Evolutionary conservation across 2,329 filamentous ascomycete genomes (phyloP), one percentile per base, ranked within the genome.

Genomic region (Nothophoma quercina): DNA sequence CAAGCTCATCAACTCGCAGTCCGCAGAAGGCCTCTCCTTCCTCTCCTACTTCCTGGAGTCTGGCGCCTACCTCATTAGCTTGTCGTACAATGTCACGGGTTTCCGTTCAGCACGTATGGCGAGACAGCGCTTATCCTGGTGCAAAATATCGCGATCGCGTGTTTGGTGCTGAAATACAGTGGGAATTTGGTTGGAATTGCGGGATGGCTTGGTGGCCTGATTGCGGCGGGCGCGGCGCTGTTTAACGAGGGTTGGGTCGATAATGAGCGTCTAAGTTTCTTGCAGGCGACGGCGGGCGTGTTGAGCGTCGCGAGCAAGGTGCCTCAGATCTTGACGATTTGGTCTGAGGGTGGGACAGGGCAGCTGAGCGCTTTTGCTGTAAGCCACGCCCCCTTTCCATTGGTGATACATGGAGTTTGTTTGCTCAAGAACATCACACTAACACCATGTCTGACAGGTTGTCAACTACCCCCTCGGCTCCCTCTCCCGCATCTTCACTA

Each of bases 401-500:
- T n/a, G n/a, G n/a, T n/a, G n/a, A n/a, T n/a, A n/a, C n/a, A n/a
- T n/a, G n/a, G n/a, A n/a, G n/a, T n/a, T n/a, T n/a, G n/a, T n/a
- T n/a, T n/a, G n/a, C n/a, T n/a, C n/a, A n/a, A n/a, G n/a, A n/a
- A n/a, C n/a, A n/a, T n/a, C n/a, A n/a, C n/a, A n/a, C n/a, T 15
- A 2, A n/a, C n/a, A 21, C 2, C 5, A 18, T 4, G 3, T 18
- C 2, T 4, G 6, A 12, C 39, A 97, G 93, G 92, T 99, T 64
- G 96, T 99, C 84, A 98, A 97, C 82, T 99, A 96, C 78, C 90
- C 99, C 68, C 82, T 88, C 65, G 95, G 96, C 30, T 96, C 92
- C 34, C 85, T 98, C 52, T 90, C 91, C 21, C 90, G 95, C 72
- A 96, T 99, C 79, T 99, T 97, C 77, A 99, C 95, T 25, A 99